Evolutionary conservation across 106 monocot genomes (phyloP).

Genomic region (Apostasia ramifera): DNA sequence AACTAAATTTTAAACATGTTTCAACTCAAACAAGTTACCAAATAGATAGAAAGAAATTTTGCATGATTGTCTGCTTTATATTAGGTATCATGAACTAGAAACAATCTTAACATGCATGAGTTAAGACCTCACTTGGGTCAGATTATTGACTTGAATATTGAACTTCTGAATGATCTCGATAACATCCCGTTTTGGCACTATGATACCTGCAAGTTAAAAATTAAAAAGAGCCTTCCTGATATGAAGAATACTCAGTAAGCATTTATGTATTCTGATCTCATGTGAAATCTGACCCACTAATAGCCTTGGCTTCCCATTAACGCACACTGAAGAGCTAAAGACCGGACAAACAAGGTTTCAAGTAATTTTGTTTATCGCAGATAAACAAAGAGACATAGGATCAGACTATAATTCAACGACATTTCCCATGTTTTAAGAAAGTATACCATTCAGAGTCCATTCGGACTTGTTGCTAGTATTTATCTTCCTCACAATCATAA

Average conservation of each 20-base stretch:
- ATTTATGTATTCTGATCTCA: neutral
- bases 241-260: neutral
- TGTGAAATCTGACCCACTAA: neutral
- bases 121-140: slow-evolving; percentile 64
- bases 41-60: no score
- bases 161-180: slow-evolving; percentile 75
- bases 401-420: no score
- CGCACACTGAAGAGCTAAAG: neutral
- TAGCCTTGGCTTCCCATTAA: no score
- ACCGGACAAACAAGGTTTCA: neutral
- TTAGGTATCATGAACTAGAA: neutral
- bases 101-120: neutral
- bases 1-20: no score
- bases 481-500: slow-evolving; percentile 64
- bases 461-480: slow-evolving; percentile 81
- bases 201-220: slow-evolving; percentile 34
- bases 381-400: no score
- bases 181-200: slow-evolving; percentile 68
- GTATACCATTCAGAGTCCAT: slow-evolving; percentile 85
- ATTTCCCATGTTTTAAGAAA: no score
- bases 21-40: no score
- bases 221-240: slow-evolving; percentile 1
- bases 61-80: no score
- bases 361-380: no score
- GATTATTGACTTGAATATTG: slow-evolving; percentile 98